Base-by-base conservation (phyloP, 495 filamentous ascomycete genomes). In the Thozetella sp. region DNA sequence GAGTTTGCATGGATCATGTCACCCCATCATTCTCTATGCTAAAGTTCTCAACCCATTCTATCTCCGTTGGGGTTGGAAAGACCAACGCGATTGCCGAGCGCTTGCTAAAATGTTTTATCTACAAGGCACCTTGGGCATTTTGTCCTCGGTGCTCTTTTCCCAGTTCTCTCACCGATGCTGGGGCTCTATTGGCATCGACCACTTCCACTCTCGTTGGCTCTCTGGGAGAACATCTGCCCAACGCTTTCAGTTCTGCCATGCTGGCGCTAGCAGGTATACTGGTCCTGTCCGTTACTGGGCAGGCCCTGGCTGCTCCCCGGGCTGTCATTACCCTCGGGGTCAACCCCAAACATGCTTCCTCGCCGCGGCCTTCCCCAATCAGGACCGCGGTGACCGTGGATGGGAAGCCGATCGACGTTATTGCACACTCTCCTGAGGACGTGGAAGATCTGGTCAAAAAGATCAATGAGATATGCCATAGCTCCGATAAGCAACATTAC, bases 311-410 rank as follows among this genome's bases (percentile, higher is more conserved):
- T 48, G 43, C 43, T 13, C n/a, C 43, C 11, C 6, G 43, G 43
- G 43, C 43, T 3, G 43, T 48, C n/a, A 34, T 56, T 19, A 61
- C 54, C 2, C 12, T 48, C 1, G 25, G 22, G 2, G 43, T 45
- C 2, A 30, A 51, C 27, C 23, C 43, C 25, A 26, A 25, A 2
- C 1, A 53, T 52, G 46, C 54, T 13, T 20, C 19, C 3, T 43
- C 46, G 6, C 25, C 51, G 19, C 52, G 19, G 17, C 17, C 50
- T 23, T 45, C 25, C 25, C 57, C 55, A 25, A 59, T 65, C 17
- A 58, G 59, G 34, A 65, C 63, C n/a, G 58, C 59, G 15, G 52
- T 65, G 23, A 61, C 59, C 9, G 46, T 65, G 3, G 57, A 59
- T 37, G 58, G 55, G 24, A 60, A 60, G 19, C 45, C 26, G 2